Evolutionary conservation across 2,329 filamentous ascomycete genomes (phyloP).

Genomic region (Cytospora piceicola): DNA sequence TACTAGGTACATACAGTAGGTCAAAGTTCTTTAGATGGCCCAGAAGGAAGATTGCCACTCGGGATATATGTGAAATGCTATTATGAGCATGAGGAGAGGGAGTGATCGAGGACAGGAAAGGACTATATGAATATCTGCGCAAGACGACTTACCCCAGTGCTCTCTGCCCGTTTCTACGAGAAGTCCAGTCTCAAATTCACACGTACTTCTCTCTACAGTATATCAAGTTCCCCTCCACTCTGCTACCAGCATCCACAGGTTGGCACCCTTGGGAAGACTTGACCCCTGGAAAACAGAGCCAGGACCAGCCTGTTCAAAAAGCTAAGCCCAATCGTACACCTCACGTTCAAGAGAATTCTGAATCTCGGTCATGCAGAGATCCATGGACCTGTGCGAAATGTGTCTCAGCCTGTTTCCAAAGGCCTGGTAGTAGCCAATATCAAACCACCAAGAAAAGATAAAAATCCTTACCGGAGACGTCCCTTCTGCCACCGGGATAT

Average conservation of each 20-base stretch:
- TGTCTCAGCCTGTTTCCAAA: background rate
- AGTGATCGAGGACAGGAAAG: too few relatives aligned
- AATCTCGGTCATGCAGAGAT: constrained; percentile 35
- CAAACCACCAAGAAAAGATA: background rate
- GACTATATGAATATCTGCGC: too few relatives aligned
- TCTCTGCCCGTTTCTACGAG: too few relatives aligned
- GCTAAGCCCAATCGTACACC: constrained; percentile 33
- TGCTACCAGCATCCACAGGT: constrained; percentile 31
- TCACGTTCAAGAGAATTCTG: constrained; percentile 36
- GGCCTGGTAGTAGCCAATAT: background rate
- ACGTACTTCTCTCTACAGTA: too few relatives aligned
- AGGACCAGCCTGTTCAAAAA: constrained; percentile 31
- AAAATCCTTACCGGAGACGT: constrained; percentile 27
- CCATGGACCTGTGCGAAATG: constrained; percentile 24
- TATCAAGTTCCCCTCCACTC: constrained; percentile 32
- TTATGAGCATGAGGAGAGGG: too few relatives aligned
- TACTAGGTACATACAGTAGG: too few relatives aligned
- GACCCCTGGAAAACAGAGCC: constrained; percentile 33
- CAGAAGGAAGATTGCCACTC: too few relatives aligned
- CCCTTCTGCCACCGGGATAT: constrained; percentile 29
- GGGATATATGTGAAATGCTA: too few relatives aligned
- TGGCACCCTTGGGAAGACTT: constrained; percentile 31
- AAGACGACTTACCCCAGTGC: too few relatives aligned
- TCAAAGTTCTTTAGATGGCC: too few relatives aligned
- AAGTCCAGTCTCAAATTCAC: too few relatives aligned